Evolutionary conservation across 1,284 basidiomycete species (phyloP), one percentile per base, ranked within the genome.

Genomic region (Bjerkandera adusta): DNA sequence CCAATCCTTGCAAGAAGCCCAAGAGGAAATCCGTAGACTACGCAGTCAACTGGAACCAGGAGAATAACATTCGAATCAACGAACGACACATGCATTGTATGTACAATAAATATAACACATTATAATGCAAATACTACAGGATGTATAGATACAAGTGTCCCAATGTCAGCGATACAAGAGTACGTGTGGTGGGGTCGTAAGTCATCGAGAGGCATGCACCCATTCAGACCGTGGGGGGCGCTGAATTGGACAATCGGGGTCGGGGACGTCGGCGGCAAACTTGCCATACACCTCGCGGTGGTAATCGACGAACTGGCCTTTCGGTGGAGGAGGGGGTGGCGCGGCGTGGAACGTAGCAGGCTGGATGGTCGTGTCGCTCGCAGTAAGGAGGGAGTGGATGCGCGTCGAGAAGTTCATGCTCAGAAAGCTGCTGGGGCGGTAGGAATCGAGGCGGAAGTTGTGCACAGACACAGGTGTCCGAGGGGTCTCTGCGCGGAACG

Each of bases 171-270:
- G 27, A 40, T 24, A 16, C 26, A 37, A 18, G 20, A 18, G 12
- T 43, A 12, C 41, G 24, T 36, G 6, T 30, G 24, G 34, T 25
- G 29, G 32, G 20, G 7, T 40, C 10, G 8, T 11, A 7, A 32
- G 38, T 44, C 47, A 51, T 76, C 72, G 30, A 5, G 16, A 34
- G 5, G 81, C 82, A 16, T 67, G 68, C 35, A 83, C 65, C 83
- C 83, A 85, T 55, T 77, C 63, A 5, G 76, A 77, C 36, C 68
- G 62, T 25, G 64, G 63, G 26, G 76, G 71, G 44, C 71, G 67
- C 16, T 77, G 74, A 45, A 85, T 76, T 4, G 82, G 80, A 50
- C 71, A 56, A 59, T 85, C 76, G 25, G 75, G 68, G 55, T 85
- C 67, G 3, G 63, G 56, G 32, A 73, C 64, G 45, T 58, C 63